phyloP scores from a whole-genome alignment of 176 grass and related monocot genomes.

The Musa itinerans region DNA sequence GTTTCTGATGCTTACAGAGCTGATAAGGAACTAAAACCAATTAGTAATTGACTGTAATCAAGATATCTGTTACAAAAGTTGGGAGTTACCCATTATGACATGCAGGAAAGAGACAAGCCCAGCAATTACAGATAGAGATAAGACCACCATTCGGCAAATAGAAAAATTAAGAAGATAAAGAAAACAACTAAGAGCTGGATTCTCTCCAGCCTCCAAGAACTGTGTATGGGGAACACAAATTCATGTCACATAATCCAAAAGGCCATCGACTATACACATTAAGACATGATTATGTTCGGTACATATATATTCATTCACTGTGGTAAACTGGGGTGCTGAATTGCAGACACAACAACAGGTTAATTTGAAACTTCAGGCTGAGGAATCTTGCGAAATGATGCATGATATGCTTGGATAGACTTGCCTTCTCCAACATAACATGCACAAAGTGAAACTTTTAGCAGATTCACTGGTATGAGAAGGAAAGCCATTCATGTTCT shows the following conservation, averaged over 20 bases:
- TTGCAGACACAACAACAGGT: background rate
- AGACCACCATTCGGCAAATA: too few species aligned
- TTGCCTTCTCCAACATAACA: background rate
- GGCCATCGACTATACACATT: background rate
- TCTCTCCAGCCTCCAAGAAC: background rate
- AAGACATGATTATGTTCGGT: background rate
- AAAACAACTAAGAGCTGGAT: background rate
- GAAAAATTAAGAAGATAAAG: background rate
- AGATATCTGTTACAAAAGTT: too few species aligned
- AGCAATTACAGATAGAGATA: too few species aligned
- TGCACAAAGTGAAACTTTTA: background rate
- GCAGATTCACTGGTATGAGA: background rate
- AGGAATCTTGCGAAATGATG: background rate
- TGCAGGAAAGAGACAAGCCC: too few species aligned
- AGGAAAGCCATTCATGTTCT: constrained; percentile 13
- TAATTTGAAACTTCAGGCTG: background rate
- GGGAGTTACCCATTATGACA: too few species aligned
- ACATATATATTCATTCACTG: background rate
- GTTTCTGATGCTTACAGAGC: background rate
- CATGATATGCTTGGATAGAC: background rate
- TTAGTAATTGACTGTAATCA: too few species aligned
- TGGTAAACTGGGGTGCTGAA: background rate
- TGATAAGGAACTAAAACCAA: background rate
- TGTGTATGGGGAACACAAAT: background rate
- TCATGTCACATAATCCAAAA: background rate